Base-by-base conservation (phyloP, 2,329 filamentous ascomycete species). In the Fusarium veterinarium region DNA sequence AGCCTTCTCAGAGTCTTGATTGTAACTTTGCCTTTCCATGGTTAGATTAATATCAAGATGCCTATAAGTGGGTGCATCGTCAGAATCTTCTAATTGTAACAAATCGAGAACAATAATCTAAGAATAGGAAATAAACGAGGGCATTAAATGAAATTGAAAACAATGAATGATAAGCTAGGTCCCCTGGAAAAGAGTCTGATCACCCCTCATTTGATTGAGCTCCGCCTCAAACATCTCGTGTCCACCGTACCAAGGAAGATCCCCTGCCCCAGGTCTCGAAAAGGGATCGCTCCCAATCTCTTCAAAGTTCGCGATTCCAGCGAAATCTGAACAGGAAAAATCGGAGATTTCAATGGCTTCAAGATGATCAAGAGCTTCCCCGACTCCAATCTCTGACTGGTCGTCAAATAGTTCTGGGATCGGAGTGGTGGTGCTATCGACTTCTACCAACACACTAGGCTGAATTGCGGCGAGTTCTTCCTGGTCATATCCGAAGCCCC, bases 1-100 rank as follows among this genome's bases (percentile, higher is more conserved):
- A 33, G 7, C 56, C 35, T 17, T 10, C 56, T 23, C 45, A 59
- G 19, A 23, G n/a, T 19, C 44, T 59, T 13, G 56, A 59, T 52
- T 59, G 14, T 20, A 52, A 59, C 11, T 59, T 59, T 30, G 44
- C 56, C 17, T 59, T 59, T 20, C 56, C 56, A 25, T 59, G 56
- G 56, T 19, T 19, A 20, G 56, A 59, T 30, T 59, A 17, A 20
- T 20, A 30, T 37, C 20, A n/a, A 28, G 1, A 14, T 30, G 6
- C 5, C 13, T 53, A 17, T 14, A 20, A 16, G 7, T 13, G 19
- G 9, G 19, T n/a, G 19, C 13, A 28, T 28, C 19, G 9, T 12
- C 11, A 12, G 3, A 12, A n/a, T 6, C 13, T 20, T 38, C 13
- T 17, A 28, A 25, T 17, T 28, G 3, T 19, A 37, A 16, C 9